Conservation (phyloP, 1,284 basidiomycete genomes). For the Ceratobasidium sp. region DNA sequence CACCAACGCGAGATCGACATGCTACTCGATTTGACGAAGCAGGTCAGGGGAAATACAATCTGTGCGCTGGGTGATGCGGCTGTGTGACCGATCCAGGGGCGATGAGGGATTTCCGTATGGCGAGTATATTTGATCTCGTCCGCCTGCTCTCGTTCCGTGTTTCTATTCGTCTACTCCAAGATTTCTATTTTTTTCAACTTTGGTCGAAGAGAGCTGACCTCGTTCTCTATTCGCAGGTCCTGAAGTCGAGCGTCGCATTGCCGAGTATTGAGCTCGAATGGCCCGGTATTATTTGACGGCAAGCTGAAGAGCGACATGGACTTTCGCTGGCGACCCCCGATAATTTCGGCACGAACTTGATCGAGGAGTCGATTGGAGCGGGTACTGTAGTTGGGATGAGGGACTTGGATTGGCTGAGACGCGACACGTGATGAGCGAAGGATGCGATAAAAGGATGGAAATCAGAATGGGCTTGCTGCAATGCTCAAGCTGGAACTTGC, state of each 20-base stretch:
- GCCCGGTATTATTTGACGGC: slow-evolving; percentile 92
- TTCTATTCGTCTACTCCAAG: no score
- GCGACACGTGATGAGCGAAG: no score
- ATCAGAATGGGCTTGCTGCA: no score
- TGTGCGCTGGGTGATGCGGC: slow-evolving; percentile 98
- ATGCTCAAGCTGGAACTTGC: no score
- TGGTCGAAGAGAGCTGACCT: slow-evolving; percentile 1
- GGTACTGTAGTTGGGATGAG: no score
- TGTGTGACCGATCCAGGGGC: slow-evolving; percentile 97
- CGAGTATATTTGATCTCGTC: not conserved
- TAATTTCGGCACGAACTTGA: slow-evolving; percentile 74
- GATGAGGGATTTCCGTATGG: slow-evolving; percentile 92
- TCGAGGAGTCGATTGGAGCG: slow-evolving; percentile 52
- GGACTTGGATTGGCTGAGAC: no score
- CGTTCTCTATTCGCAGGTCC: slow-evolving; percentile 62
- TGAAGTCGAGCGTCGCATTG: slow-evolving; percentile 90
- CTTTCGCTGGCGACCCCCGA: slow-evolving; percentile 83
- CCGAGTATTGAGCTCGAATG: slow-evolving; percentile 82
- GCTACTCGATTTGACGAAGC: slow-evolving; percentile 89
- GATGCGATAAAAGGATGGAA: no score
- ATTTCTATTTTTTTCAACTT: not conserved
- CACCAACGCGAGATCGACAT: slow-evolving; percentile 97
- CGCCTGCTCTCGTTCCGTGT: not conserved
- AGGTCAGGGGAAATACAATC: slow-evolving; percentile 96
- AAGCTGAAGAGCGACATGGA: slow-evolving; percentile 79